These are phyloP conservation scores for Thelonectria rubi DNA, from an alignment of 2,329 filamentous ascomycete genomes.

Conservation along the genomic window DNA sequence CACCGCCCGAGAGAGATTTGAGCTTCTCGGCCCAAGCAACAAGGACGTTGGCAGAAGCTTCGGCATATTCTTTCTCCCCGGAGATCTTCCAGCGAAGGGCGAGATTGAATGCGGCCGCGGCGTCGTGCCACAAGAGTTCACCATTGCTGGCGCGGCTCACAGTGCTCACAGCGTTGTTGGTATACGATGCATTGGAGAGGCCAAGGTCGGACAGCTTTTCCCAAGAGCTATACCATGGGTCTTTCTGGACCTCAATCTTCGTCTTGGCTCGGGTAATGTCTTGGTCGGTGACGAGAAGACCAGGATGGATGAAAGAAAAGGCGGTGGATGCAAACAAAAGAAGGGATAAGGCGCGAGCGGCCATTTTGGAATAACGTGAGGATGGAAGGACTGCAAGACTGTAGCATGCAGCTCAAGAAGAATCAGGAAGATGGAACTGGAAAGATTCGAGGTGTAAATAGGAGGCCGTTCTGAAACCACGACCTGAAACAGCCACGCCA, in stretches of 20 bases:
- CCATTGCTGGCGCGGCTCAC: conserved; percentile 17
- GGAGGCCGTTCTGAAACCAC: background rate
- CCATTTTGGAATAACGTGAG: conserved; percentile 2
- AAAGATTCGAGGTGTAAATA: background rate
- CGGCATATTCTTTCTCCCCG: conserved; percentile 48
- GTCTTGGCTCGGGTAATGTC: conserved; percentile 20
- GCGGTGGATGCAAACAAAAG: background rate
- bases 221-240: conserved; percentile 26
- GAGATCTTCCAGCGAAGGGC: conserved; percentile 54
- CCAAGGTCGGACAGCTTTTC: conserved; percentile 20
- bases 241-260: conserved; percentile 15
- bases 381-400: background rate
- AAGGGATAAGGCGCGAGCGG: background rate
- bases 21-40: conserved; percentile 51
- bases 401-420: background rate
- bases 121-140: conserved; percentile 26
- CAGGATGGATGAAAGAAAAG: conserved; percentile 21
- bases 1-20: conserved; percentile 44
- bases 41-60: conserved; percentile 49
- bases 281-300: conserved; percentile 25
- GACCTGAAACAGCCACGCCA: background rate
- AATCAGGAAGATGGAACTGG: background rate
- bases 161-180: conserved; percentile 6
- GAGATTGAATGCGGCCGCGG: conserved; percentile 26
- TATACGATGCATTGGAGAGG: conserved; percentile 10